phyloP scores from a whole-genome alignment of 352 stramenopile genomes.

The Phytophthora colocasiae region DNA sequence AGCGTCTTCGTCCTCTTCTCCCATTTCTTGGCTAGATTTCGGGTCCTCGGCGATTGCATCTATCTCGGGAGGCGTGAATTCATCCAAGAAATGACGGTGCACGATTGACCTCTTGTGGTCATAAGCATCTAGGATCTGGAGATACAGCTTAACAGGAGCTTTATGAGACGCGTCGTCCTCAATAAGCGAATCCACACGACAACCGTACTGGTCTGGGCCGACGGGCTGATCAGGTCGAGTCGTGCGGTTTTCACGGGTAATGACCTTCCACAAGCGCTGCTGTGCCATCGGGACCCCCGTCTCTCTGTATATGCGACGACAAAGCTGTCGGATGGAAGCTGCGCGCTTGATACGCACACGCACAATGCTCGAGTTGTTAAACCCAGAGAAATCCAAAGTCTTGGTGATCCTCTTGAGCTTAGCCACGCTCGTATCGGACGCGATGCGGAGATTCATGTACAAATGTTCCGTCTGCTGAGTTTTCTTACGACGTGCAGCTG shows the following conservation, averaged over 20 bases:
- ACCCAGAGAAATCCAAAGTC: conserved; percentile 79
- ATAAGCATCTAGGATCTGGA: conserved; percentile 64
- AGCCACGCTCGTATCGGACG: conserved; percentile 70
- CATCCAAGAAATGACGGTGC: conserved; percentile 64
- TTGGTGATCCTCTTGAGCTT: conserved; percentile 82
- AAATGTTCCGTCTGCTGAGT: conserved; percentile 83
- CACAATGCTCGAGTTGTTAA: conserved; percentile 66
- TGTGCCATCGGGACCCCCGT: conserved; percentile 70
- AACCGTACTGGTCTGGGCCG: conserved; percentile 46
- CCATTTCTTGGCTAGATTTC: conserved; percentile 28
- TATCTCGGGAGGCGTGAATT: conserved; percentile 58
- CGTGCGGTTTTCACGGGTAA: conserved; percentile 86
- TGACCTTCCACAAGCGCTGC: conserved; percentile 87
- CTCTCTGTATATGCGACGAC: conserved; percentile 62
- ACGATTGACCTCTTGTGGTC: conserved; percentile 23
- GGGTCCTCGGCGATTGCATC: conserved; percentile 28
- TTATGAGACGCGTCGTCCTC: conserved; percentile 80
- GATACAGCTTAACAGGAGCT: conserved; percentile 69
- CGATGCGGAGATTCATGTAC: conserved; percentile 84
- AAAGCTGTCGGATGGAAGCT: conserved; percentile 69
- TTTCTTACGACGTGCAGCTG: conserved; percentile 72
- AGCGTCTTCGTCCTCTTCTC: conserved; percentile 26
- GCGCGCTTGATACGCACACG: conserved; percentile 73
- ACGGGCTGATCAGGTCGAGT: conserved; percentile 74
- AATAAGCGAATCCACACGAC: conserved; percentile 65